Percentiles rank a stretch among this genome's conserved stretches.
Evolutionary conservation across 2,329 filamentous ascomycete species (phyloP).

Genomic region (Myriosclerotinia scirpicola): DNA sequence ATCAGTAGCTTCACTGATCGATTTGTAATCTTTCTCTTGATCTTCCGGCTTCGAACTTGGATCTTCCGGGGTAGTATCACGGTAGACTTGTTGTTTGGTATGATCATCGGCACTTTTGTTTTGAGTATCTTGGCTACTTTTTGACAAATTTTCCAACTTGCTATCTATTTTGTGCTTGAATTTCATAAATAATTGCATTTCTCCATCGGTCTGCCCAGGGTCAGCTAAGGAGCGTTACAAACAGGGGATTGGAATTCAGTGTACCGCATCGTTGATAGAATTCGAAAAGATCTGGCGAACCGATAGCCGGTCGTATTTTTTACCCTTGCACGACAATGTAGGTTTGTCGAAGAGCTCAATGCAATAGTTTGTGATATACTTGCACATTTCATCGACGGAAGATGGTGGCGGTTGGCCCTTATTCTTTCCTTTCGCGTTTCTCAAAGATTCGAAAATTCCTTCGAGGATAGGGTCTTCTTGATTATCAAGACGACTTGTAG

Average conservation of each 20-base stretch:
- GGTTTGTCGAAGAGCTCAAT: background rate
- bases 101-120: too few relatives aligned
- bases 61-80: background rate
- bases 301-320: background rate
- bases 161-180: background rate
- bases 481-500: background rate
- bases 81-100: background rate
- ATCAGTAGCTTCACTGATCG: background rate
- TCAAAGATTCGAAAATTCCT: slow-evolving; percentile 4
- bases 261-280: slow-evolving; percentile 3
- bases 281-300: slow-evolving; percentile 1
- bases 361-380: slow-evolving; percentile 7
- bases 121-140: too few relatives aligned
- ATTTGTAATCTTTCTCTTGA: background rate
- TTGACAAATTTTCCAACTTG: background rate
- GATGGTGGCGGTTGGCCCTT: slow-evolving; percentile 5
- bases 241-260: background rate
- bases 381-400: slow-evolving; percentile 2
- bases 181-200: background rate
- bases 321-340: background rate
- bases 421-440: background rate
- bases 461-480: slow-evolving; percentile 8
- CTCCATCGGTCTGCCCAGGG: background rate
- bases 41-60: background rate
- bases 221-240: background rate